A percentile compares a stretch with the other conserved stretches of the same genome.
Conservation (phyloP, 345 rosid species). For the Rhodomyrtus tomentosa region DNA sequence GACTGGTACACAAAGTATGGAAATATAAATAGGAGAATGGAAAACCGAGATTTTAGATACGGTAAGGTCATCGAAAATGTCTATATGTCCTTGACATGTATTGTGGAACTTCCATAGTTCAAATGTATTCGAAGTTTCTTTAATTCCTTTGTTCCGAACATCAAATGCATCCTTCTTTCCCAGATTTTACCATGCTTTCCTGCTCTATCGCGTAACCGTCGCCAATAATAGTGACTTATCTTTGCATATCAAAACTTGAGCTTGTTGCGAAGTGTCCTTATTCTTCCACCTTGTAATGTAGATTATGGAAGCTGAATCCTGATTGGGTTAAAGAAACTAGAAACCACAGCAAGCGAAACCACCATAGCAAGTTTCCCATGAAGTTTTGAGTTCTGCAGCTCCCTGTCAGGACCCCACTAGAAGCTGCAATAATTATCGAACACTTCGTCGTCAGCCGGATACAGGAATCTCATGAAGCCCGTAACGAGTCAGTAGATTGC, state of each 20-base stretch:
- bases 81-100: not conserved
- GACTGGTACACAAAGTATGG: not conserved
- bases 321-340: constrained; percentile 50
- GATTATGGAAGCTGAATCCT: constrained; percentile 67
- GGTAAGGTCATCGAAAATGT: not conserved
- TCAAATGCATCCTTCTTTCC: not conserved
- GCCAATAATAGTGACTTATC: not conserved
- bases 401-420: constrained; percentile 58
- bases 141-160: not conserved
- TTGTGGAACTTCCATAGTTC: not conserved
- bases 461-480: constrained; percentile 20
- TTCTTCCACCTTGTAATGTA: constrained; percentile 9
- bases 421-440: constrained; percentile 56
- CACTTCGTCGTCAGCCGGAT: constrained; percentile 36
- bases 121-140: not conserved
- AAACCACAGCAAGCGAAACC: constrained; percentile 36
- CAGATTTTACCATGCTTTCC: not conserved
- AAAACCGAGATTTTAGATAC: not conserved
- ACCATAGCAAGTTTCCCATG: constrained; percentile 50
- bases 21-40: not conserved
- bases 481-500: constrained; percentile 19
- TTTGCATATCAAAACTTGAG: not conserved
- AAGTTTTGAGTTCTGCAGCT: constrained; percentile 68
- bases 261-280: not conserved
- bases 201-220: not conserved